Percentiles rank a stretch among this genome's conserved stretches.
Evolutionary conservation across 1,284 basidiomycete genomes (phyloP).

Genomic region (Meira nashicola): DNA sequence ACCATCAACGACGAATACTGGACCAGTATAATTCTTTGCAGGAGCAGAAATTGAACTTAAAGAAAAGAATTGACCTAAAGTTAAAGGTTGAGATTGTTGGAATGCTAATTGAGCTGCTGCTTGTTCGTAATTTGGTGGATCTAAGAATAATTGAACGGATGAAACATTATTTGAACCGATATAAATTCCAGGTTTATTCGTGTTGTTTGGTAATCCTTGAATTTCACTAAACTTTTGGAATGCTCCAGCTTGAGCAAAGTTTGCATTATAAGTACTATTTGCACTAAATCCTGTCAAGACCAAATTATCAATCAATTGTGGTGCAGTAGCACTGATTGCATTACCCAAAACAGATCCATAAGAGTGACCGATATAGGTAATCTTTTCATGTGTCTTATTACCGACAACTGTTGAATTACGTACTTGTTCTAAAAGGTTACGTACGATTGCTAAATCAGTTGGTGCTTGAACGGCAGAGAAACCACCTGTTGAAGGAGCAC

Average conservation of each 20-base stretch:
- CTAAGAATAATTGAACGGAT: constrained; percentile 54
- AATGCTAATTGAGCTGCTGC: constrained; percentile 32
- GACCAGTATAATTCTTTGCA: constrained; percentile 46
- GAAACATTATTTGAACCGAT: constrained; percentile 43
- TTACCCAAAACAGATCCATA: constrained; percentile 36
- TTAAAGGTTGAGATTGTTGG: constrained; percentile 43
- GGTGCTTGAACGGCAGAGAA: constrained; percentile 49
- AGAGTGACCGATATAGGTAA: constrained; percentile 36
- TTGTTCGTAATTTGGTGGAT: constrained; percentile 53
- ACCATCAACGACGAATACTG: constrained; percentile 55
- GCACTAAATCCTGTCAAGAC: constrained; percentile 52
- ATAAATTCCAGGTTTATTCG: constrained; percentile 23
- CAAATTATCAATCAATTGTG: constrained; percentile 45
- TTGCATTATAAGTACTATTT: constrained; percentile 26
- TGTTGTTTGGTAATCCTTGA: constrained; percentile 25
- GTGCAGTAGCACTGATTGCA: constrained; percentile 34
- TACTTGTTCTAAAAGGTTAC: constrained; percentile 42
- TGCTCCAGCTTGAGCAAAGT: constrained; percentile 41
- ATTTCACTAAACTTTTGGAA: constrained; percentile 46
- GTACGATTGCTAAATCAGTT: constrained; percentile 53
- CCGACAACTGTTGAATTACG: constrained; percentile 25
- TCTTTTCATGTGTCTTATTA: constrained; percentile 19
- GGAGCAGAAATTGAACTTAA: constrained; percentile 29
- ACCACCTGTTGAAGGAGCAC: constrained; percentile 38
- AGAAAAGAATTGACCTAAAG: constrained; percentile 51